These are phyloP conservation scores for Pestalotiopsis sp. DNA, from an alignment of 2,329 filamentous ascomycete species.

Conservation along the genomic window DNA sequence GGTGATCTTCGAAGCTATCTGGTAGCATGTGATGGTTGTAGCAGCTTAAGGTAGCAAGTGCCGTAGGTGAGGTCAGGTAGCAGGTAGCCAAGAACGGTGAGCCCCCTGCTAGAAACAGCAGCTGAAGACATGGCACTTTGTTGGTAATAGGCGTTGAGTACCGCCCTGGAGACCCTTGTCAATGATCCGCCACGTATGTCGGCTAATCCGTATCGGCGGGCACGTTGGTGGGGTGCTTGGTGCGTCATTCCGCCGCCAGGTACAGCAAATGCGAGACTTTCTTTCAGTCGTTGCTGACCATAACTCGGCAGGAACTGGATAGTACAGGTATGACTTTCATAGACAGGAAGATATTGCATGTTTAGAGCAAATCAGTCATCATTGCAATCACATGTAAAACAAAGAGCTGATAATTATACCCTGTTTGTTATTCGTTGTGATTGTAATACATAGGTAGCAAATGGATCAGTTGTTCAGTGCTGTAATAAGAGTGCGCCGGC, in stretches of 20 bases:
- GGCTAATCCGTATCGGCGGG: neutral
- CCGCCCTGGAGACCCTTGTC: neutral
- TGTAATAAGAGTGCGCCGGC: neutral
- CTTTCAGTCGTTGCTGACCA: neutral
- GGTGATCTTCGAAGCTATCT: neutral
- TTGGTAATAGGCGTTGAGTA: neutral
- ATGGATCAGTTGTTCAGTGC: no score
- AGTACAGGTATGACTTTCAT: neutral
- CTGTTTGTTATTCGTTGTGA: no score
- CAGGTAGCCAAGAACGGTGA: neutral
- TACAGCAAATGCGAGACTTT: neutral
- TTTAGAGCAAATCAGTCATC: neutral
- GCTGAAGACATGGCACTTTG: neutral
- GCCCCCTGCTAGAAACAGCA: neutral
- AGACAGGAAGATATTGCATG: neutral
- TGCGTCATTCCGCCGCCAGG: constrained; percentile 4
- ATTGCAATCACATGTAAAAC: neutral
- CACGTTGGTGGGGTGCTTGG: neutral
- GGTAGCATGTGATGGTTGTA: constrained; percentile 1
- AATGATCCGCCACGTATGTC: neutral
- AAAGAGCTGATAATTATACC: neutral
- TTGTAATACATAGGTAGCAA: no score
- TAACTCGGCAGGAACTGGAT: neutral
- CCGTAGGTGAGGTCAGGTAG: no score
- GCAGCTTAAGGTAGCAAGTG: no score